Evolutionary conservation across 495 filamentous ascomycete genomes (phyloP), one percentile per base, ranked within the genome.

Genomic region (Lasiosphaeris hirsuta): DNA sequence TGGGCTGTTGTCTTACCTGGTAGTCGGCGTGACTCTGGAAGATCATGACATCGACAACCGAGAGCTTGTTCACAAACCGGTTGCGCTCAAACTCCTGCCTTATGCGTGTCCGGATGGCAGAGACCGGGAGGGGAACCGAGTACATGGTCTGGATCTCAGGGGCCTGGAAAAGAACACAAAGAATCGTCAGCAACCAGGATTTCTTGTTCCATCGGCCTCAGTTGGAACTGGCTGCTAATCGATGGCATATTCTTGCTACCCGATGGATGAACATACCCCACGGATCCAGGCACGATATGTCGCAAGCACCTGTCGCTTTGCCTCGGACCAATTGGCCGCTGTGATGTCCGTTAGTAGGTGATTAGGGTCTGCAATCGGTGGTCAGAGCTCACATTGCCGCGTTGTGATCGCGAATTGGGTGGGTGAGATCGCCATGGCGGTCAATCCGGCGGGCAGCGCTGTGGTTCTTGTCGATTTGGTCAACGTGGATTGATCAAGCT

Each of bases 131-230:
- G 70, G 87, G 89, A 67, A 98, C 78, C 40, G 86, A 86, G 82
- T 98, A 98, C 89, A 96, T 96, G 54, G 84, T 86, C 71, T 96
- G 93, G 67, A 97, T 90, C 71, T 97, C 92, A 36, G 94, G 93
- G 51, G 91, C 92, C 94, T 98, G 69, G n/a, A n/a, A 46, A 39
- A 6, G 34, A 17, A 51, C 38, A 43, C 11, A 44, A 14, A 6
- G 19, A 2, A 10, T 42, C 30, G 57, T 63, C 34, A 67, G 61
- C 51, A 39, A 57, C 11, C 38, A 1, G 41, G 30, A 17, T 10
- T 53, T 11, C 5, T 13, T 39, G 15, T 37, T 51, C 14, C 15
- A 37, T 15, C 18, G 14, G 14, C 14, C 10, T 9, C 30, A 11
- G 4, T 13, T 1, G 36, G 23, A 2, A 30, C 5, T 5, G 39